Conservation (phyloP, 2,329 filamentous ascomycete species). For the Thelonectria blattea region DNA sequence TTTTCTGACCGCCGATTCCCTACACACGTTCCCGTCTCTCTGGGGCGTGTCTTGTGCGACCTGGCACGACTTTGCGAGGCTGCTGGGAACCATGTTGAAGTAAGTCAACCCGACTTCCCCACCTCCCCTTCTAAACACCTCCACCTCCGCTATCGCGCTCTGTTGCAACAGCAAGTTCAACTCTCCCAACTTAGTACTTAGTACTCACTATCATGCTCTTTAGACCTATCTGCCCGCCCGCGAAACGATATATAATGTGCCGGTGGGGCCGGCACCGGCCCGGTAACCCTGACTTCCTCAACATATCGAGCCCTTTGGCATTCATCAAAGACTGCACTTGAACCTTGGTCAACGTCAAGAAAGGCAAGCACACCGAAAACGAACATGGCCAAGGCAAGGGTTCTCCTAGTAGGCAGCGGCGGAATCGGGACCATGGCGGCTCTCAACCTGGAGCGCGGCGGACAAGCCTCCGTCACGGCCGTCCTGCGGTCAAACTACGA, state of each 20-base stretch:
- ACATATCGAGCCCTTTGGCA: too few relatives aligned
- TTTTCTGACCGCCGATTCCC: too few relatives aligned
- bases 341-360: background rate
- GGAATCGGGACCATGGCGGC: conserved; percentile 35
- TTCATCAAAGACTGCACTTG: too few relatives aligned
- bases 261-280: conserved; percentile 8
- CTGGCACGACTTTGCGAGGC: too few relatives aligned
- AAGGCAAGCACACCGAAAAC: background rate
- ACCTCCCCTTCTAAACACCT: too few relatives aligned
- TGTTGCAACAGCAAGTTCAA: background rate
- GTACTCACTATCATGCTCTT: background rate
- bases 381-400: conserved; percentile 7
- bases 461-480: conserved; percentile 31
- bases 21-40: too few relatives aligned
- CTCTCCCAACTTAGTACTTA: background rate
- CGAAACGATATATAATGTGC: background rate
- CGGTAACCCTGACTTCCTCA: background rate
- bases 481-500: conserved; percentile 36
- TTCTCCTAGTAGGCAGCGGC: conserved; percentile 33
- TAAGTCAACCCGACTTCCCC: too few relatives aligned
- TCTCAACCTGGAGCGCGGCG: conserved; percentile 32
- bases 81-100: too few relatives aligned
- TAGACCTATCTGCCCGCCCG: background rate
- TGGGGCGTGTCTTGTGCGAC: too few relatives aligned
- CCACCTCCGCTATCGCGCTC: too few relatives aligned